Evolutionary conservation across 352 stramenopile genomes (phyloP).

Genomic region (Blastocystis sp.): DNA sequence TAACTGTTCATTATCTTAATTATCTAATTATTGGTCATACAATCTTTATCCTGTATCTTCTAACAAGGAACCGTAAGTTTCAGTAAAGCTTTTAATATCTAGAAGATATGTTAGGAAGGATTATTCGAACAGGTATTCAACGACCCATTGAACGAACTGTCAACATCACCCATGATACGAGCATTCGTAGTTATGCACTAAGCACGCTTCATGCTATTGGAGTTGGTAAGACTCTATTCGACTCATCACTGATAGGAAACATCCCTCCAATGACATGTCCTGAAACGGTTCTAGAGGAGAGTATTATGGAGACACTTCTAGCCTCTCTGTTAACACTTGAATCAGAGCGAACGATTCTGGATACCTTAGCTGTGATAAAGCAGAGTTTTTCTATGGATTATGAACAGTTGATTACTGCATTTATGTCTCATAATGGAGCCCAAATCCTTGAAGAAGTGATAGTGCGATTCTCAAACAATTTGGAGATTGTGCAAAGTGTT

Average conservation of each 20-base stretch:
- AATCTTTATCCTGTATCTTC: constrained; percentile 46
- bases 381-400: not conserved
- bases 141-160: not conserved
- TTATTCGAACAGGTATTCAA: not conserved
- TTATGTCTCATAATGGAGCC: not conserved
- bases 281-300: constrained; percentile 1
- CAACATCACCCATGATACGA: not conserved
- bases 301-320: not conserved
- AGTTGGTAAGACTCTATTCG: not conserved
- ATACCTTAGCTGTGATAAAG: not conserved
- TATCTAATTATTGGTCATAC: constrained; percentile 3
- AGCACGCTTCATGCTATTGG: not conserved
- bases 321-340: not conserved
- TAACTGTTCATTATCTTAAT: not conserved
- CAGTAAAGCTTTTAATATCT: not conserved
- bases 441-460: constrained; percentile 5
- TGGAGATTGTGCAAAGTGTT: not conserved
- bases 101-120: constrained; percentile 7
- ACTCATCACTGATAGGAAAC: not conserved
- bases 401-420: not conserved
- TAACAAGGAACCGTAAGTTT: not conserved
- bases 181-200: constrained; percentile 47
- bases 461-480: not conserved
- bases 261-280: not conserved
- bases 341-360: not conserved